These are phyloP conservation scores for Comarum palustre DNA, from an alignment of 306 rosid genomes.

Conservation along the genomic window DNA sequence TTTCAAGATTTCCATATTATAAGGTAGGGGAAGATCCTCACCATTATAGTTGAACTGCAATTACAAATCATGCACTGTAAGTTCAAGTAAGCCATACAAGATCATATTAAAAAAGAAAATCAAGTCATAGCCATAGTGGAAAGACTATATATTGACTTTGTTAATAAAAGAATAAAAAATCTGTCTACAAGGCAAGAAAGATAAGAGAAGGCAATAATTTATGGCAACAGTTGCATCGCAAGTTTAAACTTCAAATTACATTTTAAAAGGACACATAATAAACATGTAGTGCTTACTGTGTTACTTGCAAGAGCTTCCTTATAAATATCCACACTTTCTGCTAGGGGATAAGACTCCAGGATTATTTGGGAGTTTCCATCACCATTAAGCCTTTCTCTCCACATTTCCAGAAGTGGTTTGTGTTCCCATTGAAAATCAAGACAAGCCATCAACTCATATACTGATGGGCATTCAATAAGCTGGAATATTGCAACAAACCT, in stretches of 20 bases:
- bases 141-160: neutral
- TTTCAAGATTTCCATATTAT: constrained; percentile 68
- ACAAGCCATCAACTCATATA: constrained; percentile 75
- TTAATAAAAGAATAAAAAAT: neutral
- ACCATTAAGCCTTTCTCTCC: constrained; percentile 56
- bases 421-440: constrained; percentile 68
- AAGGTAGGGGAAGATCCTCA: constrained; percentile 57
- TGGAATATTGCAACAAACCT: constrained; percentile 41
- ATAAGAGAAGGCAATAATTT: neutral
- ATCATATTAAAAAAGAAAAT: neutral
- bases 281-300: constrained; percentile 46
- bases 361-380: constrained; percentile 53
- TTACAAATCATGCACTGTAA: constrained; percentile 8
- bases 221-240: neutral
- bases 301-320: constrained; percentile 68
- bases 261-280: constrained; percentile 11
- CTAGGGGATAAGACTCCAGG: constrained; percentile 74
- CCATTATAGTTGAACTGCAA: constrained; percentile 67
- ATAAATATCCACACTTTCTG: constrained; percentile 52
- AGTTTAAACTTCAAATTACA: neutral
- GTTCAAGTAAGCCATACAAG: neutral
- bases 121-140: neutral
- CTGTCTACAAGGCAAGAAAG: neutral
- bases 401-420: constrained; percentile 65
- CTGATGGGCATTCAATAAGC: constrained; percentile 93